phyloP scores from a whole-genome alignment of 129 eudicot species.

The Flaveria linearis region DNA sequence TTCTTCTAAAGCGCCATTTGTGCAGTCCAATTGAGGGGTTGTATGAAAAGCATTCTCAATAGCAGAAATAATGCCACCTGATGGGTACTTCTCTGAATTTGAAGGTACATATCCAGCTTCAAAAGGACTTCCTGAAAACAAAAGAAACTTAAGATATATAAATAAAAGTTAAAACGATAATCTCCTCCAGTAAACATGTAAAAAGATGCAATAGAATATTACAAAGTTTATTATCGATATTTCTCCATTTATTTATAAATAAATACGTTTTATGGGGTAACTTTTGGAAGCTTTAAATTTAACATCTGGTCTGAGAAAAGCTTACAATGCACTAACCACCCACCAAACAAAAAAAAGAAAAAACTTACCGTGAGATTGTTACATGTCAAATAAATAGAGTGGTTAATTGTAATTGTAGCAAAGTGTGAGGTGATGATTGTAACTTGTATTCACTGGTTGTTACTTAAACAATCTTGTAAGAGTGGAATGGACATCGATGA shows the following conservation, averaged over 20 bases:
- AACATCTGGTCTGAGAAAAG: slow-evolving; percentile 6
- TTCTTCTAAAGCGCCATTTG: slow-evolving; percentile 75
- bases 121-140: slow-evolving; percentile 59
- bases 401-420: too few relatives aligned
- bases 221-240: not conserved
- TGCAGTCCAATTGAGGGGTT: slow-evolving; percentile 73
- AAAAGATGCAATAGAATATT: not conserved
- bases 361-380: slow-evolving; percentile 82
- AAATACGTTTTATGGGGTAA: not conserved
- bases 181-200: not conserved
- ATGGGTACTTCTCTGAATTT: slow-evolving; percentile 77
- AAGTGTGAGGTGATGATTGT: too few relatives aligned
- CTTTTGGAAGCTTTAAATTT: not conserved
- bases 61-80: slow-evolving; percentile 75
- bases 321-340: not conserved
- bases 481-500: too few relatives aligned
- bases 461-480: too few relatives aligned
- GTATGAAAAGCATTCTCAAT: slow-evolving; percentile 83
- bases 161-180: not conserved
- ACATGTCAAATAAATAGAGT: too few relatives aligned
- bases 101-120: slow-evolving; percentile 92
- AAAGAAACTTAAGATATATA: not conserved
- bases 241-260: not conserved
- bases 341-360: not conserved
- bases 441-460: too few relatives aligned